Conservation (phyloP, 129 eudicot genomes). For the Pittosporum tobira region DNA sequence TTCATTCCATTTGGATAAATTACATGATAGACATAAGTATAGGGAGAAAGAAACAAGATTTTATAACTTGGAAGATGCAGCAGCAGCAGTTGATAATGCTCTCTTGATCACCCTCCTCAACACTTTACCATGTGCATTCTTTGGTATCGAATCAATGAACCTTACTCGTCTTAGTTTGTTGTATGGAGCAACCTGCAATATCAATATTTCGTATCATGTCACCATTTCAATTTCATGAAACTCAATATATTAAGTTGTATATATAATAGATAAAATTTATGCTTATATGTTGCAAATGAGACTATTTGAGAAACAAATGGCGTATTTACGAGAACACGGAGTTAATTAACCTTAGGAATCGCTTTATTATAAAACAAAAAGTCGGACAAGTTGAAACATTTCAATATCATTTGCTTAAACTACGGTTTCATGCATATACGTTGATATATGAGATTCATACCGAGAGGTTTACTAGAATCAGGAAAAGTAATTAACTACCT, state of each 20-base stretch:
- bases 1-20: background rate
- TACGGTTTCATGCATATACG: background rate
- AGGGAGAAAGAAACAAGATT: background rate
- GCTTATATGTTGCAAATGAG: no score
- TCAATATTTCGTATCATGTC: no score
- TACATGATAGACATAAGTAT: background rate
- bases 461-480: background rate
- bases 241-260: no score
- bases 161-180: conserved; percentile 40
- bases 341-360: background rate
- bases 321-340: background rate
- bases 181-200: conserved; percentile 41
- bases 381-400: background rate
- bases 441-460: conserved; percentile 1
- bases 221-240: no score
- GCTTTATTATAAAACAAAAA: no score
- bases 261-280: no score
- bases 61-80: conserved; percentile 35
- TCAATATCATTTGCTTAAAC: conserved; percentile 5
- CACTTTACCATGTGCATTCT: conserved; percentile 48
- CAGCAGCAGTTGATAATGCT: conserved; percentile 23
- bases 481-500: conserved; percentile 25
- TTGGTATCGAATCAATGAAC: conserved; percentile 40
- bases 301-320: no score
- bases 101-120: conserved; percentile 46